phyloP scores from a whole-genome alignment of 352 stramenopile species.

The Halophytophthora batemanensis region DNA sequence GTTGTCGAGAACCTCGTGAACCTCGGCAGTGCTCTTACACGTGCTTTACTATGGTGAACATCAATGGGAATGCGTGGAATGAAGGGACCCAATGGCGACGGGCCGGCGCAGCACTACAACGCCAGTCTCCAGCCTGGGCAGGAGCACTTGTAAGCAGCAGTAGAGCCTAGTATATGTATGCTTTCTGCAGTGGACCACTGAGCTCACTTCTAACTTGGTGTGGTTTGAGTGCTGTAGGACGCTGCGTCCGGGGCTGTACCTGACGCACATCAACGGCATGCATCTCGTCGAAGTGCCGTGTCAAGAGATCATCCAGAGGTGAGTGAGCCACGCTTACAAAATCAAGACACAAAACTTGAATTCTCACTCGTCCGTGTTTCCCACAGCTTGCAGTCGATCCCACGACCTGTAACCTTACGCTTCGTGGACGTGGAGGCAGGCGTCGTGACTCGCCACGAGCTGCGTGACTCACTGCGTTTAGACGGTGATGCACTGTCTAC shows the following conservation, averaged over 20 bases:
- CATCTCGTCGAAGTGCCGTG: slow-evolving; percentile 62
- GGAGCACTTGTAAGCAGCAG: slow-evolving; percentile 47
- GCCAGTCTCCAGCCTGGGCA: slow-evolving; percentile 47
- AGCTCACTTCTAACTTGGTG: background rate
- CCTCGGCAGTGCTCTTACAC: background rate
- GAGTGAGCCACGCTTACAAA: background rate
- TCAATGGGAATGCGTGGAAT: background rate
- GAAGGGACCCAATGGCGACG: slow-evolving; percentile 40
- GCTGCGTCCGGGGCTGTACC: slow-evolving; percentile 66
- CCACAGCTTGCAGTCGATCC: slow-evolving; percentile 44
- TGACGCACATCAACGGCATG: slow-evolving; percentile 80
- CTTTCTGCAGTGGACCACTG: background rate
- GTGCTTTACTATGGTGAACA: background rate
- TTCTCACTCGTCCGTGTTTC: background rate
- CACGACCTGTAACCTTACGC: slow-evolving; percentile 55
- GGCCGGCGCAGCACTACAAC: slow-evolving; percentile 74
- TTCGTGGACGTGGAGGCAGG: slow-evolving; percentile 79
- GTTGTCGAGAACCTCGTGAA: background rate
- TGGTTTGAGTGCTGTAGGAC: slow-evolving; percentile 19
- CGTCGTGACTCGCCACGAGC: slow-evolving; percentile 70
- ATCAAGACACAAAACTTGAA: background rate
- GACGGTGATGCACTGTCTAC: slow-evolving; percentile 29
- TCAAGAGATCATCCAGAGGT: slow-evolving; percentile 67
- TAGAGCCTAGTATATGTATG: background rate
- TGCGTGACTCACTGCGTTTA: slow-evolving; percentile 58